Evolutionary conservation across 2,329 filamentous ascomycete genomes (phyloP), one percentile per base, ranked within the genome.

Genomic region (Peltaster fructicola): DNA sequence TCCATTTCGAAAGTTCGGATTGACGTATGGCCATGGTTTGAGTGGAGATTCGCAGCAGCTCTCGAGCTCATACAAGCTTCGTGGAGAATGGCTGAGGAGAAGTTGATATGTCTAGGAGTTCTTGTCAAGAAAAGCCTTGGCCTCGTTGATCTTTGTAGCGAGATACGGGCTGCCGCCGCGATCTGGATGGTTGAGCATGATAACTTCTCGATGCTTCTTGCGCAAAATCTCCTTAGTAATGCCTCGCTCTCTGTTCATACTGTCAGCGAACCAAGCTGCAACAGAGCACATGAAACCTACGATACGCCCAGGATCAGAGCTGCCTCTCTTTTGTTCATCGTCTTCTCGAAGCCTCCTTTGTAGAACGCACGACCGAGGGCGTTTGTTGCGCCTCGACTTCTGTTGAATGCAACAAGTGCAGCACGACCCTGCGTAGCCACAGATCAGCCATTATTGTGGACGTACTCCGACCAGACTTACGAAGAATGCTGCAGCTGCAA

Each of bases 141-240:
- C 88, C 53, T 98, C 88, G 56, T 98, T 98, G 49, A 98, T 77
- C 55, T 98, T 98, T 26, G 84, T 93, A 8, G 88, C 88, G 21
- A 98, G 59, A 50, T 95, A 98, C 6, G 88, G 88, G 48, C 82
- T 93, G 18, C 88, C 88, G 37, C 88, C 88, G 47, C 88, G 77
- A 63, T 98, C 88, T 35, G 88, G 88, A 53, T 98, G 88, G 63
- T 98, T 98, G 37, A 92, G 63, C 29, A 98, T 70, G 85, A 98
- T 98, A 38, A 95, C 70, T 27, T 74, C 81, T 36, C 88, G 75
- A 56, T 98, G 88, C 41, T 84, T 81, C 59, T 93, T 93, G 49
- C 88, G 80, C 43, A 98, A 63, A 49, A 91, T 88, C 22, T 95
- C 85, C 56, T 90, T 91, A 30, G 74, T 88, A 33, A 93, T 50